These are phyloP conservation scores for Gentiana straminea DNA, from an alignment of 257 asterid species.

Conservation along the genomic window DNA sequence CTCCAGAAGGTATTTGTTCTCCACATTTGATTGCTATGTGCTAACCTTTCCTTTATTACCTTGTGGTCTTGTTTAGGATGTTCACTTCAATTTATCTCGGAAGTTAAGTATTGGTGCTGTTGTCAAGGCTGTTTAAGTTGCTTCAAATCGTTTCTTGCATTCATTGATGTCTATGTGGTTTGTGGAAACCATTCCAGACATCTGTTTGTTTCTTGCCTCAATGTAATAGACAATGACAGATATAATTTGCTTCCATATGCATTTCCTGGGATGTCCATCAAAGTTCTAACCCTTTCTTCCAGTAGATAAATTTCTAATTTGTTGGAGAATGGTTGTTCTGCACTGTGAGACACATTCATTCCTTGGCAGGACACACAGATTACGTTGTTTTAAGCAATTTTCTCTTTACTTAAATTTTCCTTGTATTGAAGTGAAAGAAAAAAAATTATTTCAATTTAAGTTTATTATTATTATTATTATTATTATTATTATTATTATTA, in stretches of 20 bases:
- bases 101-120: background rate
- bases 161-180: background rate
- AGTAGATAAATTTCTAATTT: too few relatives aligned
- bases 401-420: too few relatives aligned
- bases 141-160: background rate
- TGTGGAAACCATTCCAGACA: background rate
- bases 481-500: too few relatives aligned
- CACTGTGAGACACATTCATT: too few relatives aligned
- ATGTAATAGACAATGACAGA: background rate
- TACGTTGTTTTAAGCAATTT: too few relatives aligned
- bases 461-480: too few relatives aligned
- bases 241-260: background rate
- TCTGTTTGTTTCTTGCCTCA: background rate
- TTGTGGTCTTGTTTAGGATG: background rate
- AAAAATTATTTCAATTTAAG: too few relatives aligned
- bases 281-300: too few relatives aligned
- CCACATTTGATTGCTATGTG: background rate
- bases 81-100: background rate
- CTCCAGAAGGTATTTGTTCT: slow-evolving; percentile 64
- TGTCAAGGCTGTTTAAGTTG: slow-evolving; percentile 2
- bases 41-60: background rate
- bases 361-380: too few relatives aligned
- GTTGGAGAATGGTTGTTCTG: too few relatives aligned
- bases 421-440: too few relatives aligned
- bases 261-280: too few relatives aligned